Evolutionary conservation across 352 stramenopile species (phyloP), one percentile per base, ranked within the genome.

Genomic region (Pythium aristosporum): DNA sequence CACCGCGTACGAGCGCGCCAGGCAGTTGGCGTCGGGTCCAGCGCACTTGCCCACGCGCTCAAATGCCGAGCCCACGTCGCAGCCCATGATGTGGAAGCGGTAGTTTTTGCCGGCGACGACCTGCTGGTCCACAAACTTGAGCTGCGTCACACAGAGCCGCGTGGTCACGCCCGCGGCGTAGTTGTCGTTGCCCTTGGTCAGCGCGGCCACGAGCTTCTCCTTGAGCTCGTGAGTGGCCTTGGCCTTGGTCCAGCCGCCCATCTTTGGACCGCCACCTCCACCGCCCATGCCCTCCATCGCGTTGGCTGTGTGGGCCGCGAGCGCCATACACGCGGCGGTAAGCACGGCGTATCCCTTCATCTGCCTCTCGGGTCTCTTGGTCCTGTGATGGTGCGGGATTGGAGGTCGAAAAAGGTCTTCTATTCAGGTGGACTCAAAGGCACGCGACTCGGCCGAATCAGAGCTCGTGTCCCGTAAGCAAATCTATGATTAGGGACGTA

Each of bases 51-150:
- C 80, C 30, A 77, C 76, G 54, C 68, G 74, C 48, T 64, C 52
- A 50, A 51, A 60, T 16, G 46, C 68, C 39, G 42, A 56, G 25
- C 82, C 78, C 21, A 74, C 61, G 34, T 72, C 66, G 62, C 83
- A 91, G 21, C 81, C 85, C 21, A 68, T 53, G 34, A 91, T 76
- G 57, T 78, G 63, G 59, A 90, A 91, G 61, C 73, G 71, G 68
- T 91, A 94, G 71, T 92, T 94, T 52, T 69, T 89, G 25, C 85
- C 85, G 1, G 83, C 71, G 42, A 94, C 85, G 41, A 89, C 79
- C 53, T 94, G 78, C 73, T 80, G 74, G 68, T 85, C 54, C 32
- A 80, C 54, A 43, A 64, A 74, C 54, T 72, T 54, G 57, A 83
- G 53, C 57, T 82, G 65, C 48, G 53, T 65, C 39, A 77, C 72